Base-by-base conservation (phyloP, 2,329 filamentous ascomycete species). In the Colletotrichum brevisporum region DNA sequence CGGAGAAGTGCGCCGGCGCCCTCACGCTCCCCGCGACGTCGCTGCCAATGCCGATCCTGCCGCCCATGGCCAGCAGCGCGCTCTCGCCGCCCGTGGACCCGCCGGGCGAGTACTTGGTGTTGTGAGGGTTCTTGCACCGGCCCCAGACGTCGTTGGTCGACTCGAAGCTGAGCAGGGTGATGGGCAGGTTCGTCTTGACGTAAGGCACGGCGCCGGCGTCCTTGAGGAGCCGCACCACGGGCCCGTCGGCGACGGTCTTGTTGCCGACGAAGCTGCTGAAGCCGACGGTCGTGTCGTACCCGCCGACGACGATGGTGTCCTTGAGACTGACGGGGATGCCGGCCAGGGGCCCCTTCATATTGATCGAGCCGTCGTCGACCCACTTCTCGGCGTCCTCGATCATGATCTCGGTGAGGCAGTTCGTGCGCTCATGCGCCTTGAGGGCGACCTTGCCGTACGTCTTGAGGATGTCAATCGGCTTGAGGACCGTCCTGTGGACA, bases 21-120 rank as follows among this genome's bases (percentile, higher is more conserved):
- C 95, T 88, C 5, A 98, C 94, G 16, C 93, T 96, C 36, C 95
- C 95, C 15, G 94, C 95, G 16, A 98, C 94, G 79, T 97, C 95
- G 55, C 92, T 95, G 10, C 95, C 95, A 73, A 98, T 92, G 48
- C 95, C 95, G 69, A 98, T 97, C 47, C 94, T 87, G 53, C 94
- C 94, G 45, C 92, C 92, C 55, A 94, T 88, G 1, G 95, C 95
- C 4, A 98, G 84, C 3, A 98, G 83, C 0, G 95, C 94, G 5
- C 88, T 88, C 80, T 98, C 95, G 71, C 93, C 94, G 50, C 93
- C 94, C 82, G 94, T 97, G 1, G 93, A 96, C 18, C 95, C 95
- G 24, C 95, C 95, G 0, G 95, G 94, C 0, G 93, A 94, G 82
- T 97, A 97, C 47, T 88, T 89, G n/a, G 82, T 81, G 76, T 94